These are phyloP conservation scores for Talaromyces amestolkiae DNA, from an alignment of 2,329 filamentous ascomycete genomes.

Conservation along the genomic window DNA sequence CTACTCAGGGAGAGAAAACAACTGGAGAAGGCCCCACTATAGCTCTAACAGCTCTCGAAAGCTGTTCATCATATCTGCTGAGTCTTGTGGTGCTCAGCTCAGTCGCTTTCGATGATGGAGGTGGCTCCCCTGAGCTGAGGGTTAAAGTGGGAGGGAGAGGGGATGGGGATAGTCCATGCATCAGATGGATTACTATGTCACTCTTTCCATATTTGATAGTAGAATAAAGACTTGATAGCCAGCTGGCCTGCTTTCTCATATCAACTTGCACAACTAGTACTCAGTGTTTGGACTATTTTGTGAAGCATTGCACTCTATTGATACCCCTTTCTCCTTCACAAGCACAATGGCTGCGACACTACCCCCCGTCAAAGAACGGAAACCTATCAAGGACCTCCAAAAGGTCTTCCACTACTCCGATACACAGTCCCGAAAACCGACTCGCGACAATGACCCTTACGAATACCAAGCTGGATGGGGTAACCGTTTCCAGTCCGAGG, in stretches of 20 bases:
- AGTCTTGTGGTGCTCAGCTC: neutral
- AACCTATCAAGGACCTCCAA: constrained; percentile 28
- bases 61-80: neutral
- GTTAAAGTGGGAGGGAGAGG: neutral
- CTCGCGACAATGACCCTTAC: constrained; percentile 31
- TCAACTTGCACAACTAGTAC: neutral
- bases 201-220: neutral
- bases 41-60: neutral
- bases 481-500: constrained; percentile 33
- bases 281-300: neutral
- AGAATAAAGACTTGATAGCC: neutral
- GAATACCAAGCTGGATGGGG: constrained; percentile 32
- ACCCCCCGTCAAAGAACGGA: constrained; percentile 23
- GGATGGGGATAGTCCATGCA: neutral
- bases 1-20: neutral
- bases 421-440: constrained; percentile 29
- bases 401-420: constrained; percentile 34
- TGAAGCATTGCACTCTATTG: neutral
- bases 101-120: neutral
- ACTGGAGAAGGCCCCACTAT: neutral
- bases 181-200: neutral
- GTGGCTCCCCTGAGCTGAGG: neutral
- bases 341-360: constrained; percentile 26
- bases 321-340: neutral
- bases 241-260: neutral